phyloP scores from a whole-genome alignment of 2,329 filamentous ascomycete genomes.

The Colletotrichum sp. region DNA sequence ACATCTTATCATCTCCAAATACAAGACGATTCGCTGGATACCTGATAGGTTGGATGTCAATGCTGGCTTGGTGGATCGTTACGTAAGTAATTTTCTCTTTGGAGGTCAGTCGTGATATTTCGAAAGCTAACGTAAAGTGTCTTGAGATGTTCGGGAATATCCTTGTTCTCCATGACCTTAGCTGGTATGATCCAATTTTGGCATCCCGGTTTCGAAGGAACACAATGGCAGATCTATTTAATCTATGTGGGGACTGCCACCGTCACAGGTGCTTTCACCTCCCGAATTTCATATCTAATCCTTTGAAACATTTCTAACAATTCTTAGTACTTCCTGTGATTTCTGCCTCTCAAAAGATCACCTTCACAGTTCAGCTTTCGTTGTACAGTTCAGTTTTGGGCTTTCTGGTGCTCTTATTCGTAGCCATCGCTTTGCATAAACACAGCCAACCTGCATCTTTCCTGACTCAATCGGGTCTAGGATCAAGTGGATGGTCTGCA shows the following conservation, averaged over 20 bases:
- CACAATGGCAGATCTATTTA: not conserved
- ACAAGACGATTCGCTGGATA: no score
- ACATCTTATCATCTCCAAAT: no score
- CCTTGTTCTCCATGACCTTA: not conserved
- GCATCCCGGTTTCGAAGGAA: not conserved
- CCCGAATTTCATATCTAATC: not conserved
- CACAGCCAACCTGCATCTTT: not conserved
- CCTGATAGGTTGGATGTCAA: no score
- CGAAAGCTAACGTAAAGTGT: not conserved
- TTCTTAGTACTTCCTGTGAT: not conserved
- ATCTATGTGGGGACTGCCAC: not conserved
- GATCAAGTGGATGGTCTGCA: constrained; percentile 21
- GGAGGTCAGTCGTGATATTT: not conserved
- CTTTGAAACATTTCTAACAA: not conserved
- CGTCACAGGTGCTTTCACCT: not conserved
- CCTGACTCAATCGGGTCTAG: not conserved
- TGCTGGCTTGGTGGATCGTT: no score
- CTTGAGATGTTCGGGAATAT: not conserved
- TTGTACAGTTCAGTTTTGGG: not conserved
- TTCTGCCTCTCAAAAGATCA: not conserved
- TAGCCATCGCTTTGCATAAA: not conserved
- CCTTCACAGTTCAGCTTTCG: not conserved
- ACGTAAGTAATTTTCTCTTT: no score
- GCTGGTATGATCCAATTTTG: not conserved
- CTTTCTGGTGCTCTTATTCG: not conserved